Evolutionary conservation across 768 basidiomycete genomes (phyloP).

Genomic region (Gymnopilus dilepis): DNA sequence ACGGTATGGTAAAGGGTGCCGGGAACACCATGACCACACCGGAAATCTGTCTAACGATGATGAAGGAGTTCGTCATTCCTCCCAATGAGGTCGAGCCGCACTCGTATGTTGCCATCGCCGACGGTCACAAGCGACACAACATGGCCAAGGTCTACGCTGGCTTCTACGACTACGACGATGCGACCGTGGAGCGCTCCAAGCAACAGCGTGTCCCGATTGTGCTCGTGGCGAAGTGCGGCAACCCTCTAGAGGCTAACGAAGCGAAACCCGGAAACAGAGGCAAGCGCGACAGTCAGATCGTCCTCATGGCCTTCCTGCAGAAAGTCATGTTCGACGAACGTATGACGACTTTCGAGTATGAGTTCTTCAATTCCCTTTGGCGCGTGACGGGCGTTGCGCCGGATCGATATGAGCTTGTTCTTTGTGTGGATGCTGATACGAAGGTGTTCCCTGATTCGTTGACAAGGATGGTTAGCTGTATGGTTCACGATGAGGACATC

Average conservation of each 20-base stretch:
- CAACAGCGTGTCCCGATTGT: constrained; percentile 97
- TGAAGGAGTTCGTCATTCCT: constrained; percentile 89
- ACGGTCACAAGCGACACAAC: constrained; percentile 99
- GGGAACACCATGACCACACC: constrained; percentile 91
- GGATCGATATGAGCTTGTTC: constrained; percentile 92
- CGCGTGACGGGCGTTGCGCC: constrained; percentile 93
- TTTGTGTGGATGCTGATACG: constrained; percentile 97
- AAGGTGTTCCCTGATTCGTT: constrained; percentile 99
- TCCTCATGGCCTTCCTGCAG: constrained; percentile 97
- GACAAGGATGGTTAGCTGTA: constrained; percentile 94
- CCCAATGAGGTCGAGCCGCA: constrained; percentile 89
- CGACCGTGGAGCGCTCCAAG: constrained; percentile 87
- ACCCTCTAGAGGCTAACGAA: constrained; percentile 87
- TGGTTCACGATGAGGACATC: constrained; percentile 96
- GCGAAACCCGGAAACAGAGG: constrained; percentile 97
- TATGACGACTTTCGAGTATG: constrained; percentile 99
- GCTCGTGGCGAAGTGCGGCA: constrained; percentile 94
- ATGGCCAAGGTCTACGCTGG: constrained; percentile 99
- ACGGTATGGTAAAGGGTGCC: constrained; percentile 97
- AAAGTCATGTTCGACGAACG: constrained; percentile 99
- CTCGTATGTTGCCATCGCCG: constrained; percentile 97
- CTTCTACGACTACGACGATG: constrained; percentile 94
- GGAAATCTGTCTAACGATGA: constrained; percentile 94
- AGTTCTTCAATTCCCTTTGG: constrained; percentile 99
- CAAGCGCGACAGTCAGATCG: constrained; percentile 97